Conservation (phyloP, 176 grass and related monocot species). For the Lolium perenne region DNA sequence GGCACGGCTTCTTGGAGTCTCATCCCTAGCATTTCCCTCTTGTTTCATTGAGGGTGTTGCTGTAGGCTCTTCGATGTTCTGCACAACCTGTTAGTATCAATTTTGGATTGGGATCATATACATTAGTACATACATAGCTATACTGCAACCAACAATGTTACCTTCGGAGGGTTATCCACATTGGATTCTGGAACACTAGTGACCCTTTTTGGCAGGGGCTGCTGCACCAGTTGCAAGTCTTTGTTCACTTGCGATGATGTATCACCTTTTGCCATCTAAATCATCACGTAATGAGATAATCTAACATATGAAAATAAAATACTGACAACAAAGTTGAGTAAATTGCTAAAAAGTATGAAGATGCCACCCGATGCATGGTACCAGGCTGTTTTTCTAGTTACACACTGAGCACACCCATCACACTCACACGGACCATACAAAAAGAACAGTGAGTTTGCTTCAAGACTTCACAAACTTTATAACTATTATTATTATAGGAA, state of each 20-base stretch:
- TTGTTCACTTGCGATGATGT: constrained; percentile 30
- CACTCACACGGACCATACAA: background rate
- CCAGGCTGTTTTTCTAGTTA: constrained; percentile 14
- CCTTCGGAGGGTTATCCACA: constrained; percentile 47
- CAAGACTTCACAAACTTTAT: background rate
- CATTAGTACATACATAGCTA: constrained; percentile 31
- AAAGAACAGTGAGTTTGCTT: background rate
- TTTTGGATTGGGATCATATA: constrained; percentile 10
- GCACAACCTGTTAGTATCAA: constrained; percentile 46
- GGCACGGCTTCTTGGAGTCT: constrained; percentile 34
- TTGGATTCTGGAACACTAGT: constrained; percentile 17
- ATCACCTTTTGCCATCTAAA: constrained; percentile 55
- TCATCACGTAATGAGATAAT: constrained; percentile 28
- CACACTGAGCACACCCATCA: background rate
- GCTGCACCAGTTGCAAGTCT: constrained; percentile 14
- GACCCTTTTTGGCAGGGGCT: constrained; percentile 37
- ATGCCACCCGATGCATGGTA: constrained; percentile 6
- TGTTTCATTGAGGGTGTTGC: constrained; percentile 31
- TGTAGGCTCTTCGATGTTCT: constrained; percentile 44
- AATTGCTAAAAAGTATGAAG: too few species aligned
- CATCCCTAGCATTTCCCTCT: constrained; percentile 50
- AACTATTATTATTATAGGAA: background rate
- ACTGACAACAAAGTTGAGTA: background rate
- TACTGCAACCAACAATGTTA: constrained; percentile 29
- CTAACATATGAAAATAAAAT: constrained; percentile 11